Percentiles rank a stretch among this genome's conserved stretches.
Conservation (phyloP, 192 early-diverging fungal species). For the Coemansia sp. region DNA sequence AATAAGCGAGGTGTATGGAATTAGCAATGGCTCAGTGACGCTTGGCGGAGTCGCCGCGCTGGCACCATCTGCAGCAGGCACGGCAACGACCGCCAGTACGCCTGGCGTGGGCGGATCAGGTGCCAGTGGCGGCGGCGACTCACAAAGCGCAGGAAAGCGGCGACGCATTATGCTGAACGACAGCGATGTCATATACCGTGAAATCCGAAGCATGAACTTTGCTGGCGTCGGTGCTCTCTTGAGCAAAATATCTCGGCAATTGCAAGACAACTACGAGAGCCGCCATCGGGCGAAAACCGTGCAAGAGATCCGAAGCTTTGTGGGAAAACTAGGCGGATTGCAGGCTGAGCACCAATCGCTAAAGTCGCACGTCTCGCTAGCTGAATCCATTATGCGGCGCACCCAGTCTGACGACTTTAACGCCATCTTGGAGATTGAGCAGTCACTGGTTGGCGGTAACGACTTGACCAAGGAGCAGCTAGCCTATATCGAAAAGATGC, state of each 20-base stretch:
- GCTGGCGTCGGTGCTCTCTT: constrained; percentile 82
- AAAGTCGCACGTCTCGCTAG: constrained; percentile 54
- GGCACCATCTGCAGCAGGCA: background rate
- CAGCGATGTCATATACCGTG: constrained; percentile 76
- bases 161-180: constrained; percentile 81
- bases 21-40: constrained; percentile 56
- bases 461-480: constrained; percentile 29
- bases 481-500: constrained; percentile 73
- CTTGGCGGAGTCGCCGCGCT: constrained; percentile 7
- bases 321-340: constrained; percentile 78
- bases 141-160: constrained; percentile 53
- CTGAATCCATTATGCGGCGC: constrained; percentile 78
- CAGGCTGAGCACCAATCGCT: constrained; percentile 88
- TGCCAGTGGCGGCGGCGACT: constrained; percentile 7
- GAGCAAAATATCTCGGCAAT: constrained; percentile 78
- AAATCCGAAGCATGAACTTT: constrained; percentile 90
- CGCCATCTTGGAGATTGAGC: constrained; percentile 82
- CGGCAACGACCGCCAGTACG: background rate
- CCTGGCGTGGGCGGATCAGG: constrained; percentile 21
- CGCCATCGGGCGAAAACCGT: constrained; percentile 90
- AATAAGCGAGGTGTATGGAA: constrained; percentile 91
- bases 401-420: constrained; percentile 86
- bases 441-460: constrained; percentile 55
- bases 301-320: constrained; percentile 91
- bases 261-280: constrained; percentile 87